These are phyloP conservation scores for Aureobasidium lini DNA, from an alignment of 2,329 filamentous ascomycete genomes.

Conservation along the genomic window DNA sequence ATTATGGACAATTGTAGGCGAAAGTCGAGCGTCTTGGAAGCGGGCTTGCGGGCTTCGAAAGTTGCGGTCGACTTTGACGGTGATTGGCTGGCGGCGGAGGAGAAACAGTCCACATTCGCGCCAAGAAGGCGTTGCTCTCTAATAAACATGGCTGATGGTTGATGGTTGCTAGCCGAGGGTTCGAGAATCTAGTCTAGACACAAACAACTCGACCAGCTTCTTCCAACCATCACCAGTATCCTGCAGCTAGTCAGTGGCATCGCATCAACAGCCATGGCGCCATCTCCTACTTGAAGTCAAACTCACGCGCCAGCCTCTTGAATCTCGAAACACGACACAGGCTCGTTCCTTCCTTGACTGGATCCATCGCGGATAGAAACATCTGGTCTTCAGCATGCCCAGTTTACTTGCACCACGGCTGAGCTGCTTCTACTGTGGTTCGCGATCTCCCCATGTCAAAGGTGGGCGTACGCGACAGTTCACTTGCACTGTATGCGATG, in stretches of 20 bases:
- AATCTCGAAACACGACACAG: neutral
- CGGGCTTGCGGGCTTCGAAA: no score
- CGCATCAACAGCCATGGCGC: neutral
- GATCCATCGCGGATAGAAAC: neutral
- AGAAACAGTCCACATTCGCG: no score
- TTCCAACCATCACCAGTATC: neutral
- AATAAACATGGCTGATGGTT: neutral
- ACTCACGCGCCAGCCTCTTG: neutral
- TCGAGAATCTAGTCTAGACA: neutral
- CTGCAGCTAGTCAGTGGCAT: neutral
- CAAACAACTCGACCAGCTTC: neutral
- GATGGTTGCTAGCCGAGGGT: neutral
- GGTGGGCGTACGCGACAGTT: constrained; percentile 57
- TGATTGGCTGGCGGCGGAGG: neutral
- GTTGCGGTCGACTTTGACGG: neutral
- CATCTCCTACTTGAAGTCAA: neutral
- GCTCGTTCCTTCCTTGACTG: neutral
- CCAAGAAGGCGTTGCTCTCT: neutral
- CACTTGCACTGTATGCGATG: constrained; percentile 70
- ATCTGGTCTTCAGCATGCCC: constrained; percentile 8
- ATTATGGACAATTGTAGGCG: neutral
- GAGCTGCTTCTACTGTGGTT: constrained; percentile 76
- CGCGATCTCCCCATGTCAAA: constrained; percentile 53
- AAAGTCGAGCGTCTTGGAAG: neutral
- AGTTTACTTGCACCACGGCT: constrained; percentile 15